Evolutionary conservation across 306 rosid species (phyloP).

Genomic region (Delonix regia): DNA sequence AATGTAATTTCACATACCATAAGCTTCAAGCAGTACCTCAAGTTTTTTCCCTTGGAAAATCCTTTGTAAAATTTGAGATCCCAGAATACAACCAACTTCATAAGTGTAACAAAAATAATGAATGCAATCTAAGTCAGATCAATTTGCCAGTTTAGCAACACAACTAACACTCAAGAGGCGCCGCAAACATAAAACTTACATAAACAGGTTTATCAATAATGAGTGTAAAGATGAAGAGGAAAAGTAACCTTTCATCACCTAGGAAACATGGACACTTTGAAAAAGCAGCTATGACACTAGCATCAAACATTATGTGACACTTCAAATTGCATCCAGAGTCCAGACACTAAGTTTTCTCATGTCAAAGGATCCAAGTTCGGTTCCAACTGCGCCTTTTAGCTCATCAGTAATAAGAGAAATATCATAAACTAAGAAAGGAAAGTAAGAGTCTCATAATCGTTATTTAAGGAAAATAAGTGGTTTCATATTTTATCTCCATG

Average conservation of each 20-base stretch:
- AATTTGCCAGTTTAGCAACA: not conserved
- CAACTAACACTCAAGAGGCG: conserved; percentile 1
- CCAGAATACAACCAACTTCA: conserved; percentile 11
- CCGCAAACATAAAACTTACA: not conserved
- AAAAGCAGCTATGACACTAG: not conserved
- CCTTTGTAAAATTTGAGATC: conserved; percentile 18
- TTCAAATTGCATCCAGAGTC: not conserved
- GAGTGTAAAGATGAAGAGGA: conserved; percentile 8
- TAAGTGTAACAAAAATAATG: not conserved
- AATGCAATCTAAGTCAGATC: not conserved
- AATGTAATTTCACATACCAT: conserved; percentile 35
- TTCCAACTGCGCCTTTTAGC: not conserved
- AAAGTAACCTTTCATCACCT: not conserved
- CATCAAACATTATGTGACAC: not conserved
- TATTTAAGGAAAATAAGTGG: no score
- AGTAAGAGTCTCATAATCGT: no score
- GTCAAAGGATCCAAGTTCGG: not conserved
- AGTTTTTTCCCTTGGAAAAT: not conserved
- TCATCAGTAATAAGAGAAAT: conserved; percentile 10
- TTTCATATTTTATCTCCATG: not conserved
- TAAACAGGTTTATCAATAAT: not conserved
- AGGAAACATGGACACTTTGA: not conserved
- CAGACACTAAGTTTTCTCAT: not conserved
- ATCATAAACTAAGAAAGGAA: conserved; percentile 10
- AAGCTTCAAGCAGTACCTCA: conserved; percentile 38